phyloP scores from a whole-genome alignment of 805 yeast genomes.

The Candida patagonica region DNA sequence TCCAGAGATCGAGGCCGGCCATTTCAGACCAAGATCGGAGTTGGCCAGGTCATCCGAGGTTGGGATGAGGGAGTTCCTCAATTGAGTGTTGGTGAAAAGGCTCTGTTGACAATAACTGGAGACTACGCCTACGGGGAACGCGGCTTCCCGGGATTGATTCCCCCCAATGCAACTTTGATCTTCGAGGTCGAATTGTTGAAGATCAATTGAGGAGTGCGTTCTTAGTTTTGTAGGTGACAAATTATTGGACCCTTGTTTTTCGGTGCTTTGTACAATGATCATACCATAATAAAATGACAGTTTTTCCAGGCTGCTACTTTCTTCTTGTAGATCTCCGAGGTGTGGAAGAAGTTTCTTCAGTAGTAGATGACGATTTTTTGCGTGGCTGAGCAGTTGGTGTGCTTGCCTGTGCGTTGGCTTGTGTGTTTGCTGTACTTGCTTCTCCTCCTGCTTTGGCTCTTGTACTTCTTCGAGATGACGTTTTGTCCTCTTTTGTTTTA shows the following conservation, averaged over 20 bases:
- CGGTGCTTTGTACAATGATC: too few species aligned
- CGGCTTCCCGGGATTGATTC: slow-evolving; percentile 95
- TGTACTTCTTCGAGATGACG: background rate
- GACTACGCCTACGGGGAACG: slow-evolving; percentile 87
- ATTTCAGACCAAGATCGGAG: slow-evolving; percentile 89
- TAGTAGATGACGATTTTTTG: background rate
- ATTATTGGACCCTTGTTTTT: too few species aligned
- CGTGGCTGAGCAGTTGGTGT: too few species aligned
- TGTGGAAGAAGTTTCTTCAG: slow-evolving; percentile 1
- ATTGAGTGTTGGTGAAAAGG: slow-evolving; percentile 87
- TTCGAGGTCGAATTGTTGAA: slow-evolving; percentile 31
- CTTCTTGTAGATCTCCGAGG: slow-evolving; percentile 8
- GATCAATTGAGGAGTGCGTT: slow-evolving; percentile 14
- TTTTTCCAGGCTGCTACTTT: too few species aligned
- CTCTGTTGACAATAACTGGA: slow-evolving; percentile 86
- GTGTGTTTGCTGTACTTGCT: too few species aligned
- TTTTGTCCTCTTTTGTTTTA: background rate
- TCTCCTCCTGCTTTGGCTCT: slow-evolving; percentile 5
- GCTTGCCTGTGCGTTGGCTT: too few species aligned
- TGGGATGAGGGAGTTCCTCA: slow-evolving; percentile 96
- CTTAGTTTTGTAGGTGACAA: background rate
- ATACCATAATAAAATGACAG: too few species aligned
- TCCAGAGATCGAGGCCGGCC: slow-evolving; percentile 93
- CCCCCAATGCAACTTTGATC: slow-evolving; percentile 85
- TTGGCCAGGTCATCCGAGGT: slow-evolving; percentile 92